A percentile compares a stretch with the other conserved stretches of the same genome.
phyloP scores from a whole-genome alignment of 2,329 filamentous ascomycete genomes.

The Colletotrichum navitas region DNA sequence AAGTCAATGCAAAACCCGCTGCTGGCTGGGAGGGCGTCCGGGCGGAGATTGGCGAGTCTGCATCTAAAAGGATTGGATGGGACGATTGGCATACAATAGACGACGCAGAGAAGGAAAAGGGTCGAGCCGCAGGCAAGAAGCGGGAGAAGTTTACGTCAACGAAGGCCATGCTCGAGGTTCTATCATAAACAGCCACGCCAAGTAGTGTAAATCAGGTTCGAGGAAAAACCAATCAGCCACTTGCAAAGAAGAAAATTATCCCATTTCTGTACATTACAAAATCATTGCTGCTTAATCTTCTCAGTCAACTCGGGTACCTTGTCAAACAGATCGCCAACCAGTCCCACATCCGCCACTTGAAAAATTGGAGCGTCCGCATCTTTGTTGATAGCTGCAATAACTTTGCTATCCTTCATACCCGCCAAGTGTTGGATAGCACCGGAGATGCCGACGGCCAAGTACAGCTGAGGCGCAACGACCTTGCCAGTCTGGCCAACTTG shows the following conservation, averaged over 20 bases:
- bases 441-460: slow-evolving; percentile 94
- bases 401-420: slow-evolving; percentile 99
- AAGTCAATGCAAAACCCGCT: slow-evolving; percentile 30
- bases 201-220: background rate
- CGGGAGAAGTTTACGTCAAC: slow-evolving; percentile 77
- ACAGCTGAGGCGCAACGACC: slow-evolving; percentile 96
- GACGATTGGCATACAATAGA: slow-evolving; percentile 88
- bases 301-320: slow-evolving; percentile 96
- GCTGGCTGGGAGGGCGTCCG: slow-evolving; percentile 84
- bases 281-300: slow-evolving; percentile 76
- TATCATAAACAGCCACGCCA: slow-evolving; percentile 55
- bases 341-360: slow-evolving; percentile 94
- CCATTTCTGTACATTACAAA: slow-evolving; percentile 10
- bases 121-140: slow-evolving; percentile 77
- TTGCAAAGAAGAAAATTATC: slow-evolving; percentile 8
- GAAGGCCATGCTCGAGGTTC: slow-evolving; percentile 66
- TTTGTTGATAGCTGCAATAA: slow-evolving; percentile 99
- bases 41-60: slow-evolving; percentile 66
- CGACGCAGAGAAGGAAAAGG: slow-evolving; percentile 76
- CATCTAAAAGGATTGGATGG: slow-evolving; percentile 78
- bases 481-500: slow-evolving; percentile 99
- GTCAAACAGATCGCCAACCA: slow-evolving; percentile 96
- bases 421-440: slow-evolving; percentile 98
- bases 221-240: background rate
- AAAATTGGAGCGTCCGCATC: slow-evolving; percentile 97